Percentiles rank a stretch among this genome's conserved stretches.
These are phyloP conservation scores for Xylaria sp. DNA, from an alignment of 2,329 filamentous ascomycete species.

Conservation along the genomic window DNA sequence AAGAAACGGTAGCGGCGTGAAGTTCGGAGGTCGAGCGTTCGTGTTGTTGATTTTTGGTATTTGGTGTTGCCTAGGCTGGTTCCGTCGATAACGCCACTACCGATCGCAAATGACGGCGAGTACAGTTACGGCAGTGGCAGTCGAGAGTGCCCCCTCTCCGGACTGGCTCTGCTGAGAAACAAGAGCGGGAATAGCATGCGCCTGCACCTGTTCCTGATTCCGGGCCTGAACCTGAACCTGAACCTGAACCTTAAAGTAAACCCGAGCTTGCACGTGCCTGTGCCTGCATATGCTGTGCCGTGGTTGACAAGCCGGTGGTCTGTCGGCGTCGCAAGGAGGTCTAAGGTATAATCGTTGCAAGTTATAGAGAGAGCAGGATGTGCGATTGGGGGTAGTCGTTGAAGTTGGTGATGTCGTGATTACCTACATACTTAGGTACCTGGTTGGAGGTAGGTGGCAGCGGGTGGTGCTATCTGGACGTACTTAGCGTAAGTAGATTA, in stretches of 20 bases:
- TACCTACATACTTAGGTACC: conserved; percentile 16
- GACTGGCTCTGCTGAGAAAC: neutral
- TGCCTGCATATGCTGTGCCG: conserved; percentile 4
- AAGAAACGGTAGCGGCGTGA: neutral
- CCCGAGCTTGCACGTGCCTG: neutral
- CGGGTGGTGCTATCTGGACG: conserved; percentile 5
- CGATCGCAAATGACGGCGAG: conserved; percentile 1
- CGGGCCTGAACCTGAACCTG: neutral
- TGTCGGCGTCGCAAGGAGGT: neutral
- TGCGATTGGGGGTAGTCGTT: neutral
- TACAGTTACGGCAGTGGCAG: neutral
- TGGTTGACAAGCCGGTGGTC: neutral
- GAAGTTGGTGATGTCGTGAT: conserved; percentile 34
- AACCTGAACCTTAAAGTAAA: neutral
- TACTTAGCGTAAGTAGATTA: neutral
- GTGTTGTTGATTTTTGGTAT: neutral
- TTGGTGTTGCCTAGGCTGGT: conserved; percentile 14
- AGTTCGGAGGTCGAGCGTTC: neutral
- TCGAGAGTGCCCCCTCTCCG: neutral
- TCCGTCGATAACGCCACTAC: conserved; percentile 17
- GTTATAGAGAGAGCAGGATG: neutral
- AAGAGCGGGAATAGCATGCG: neutral
- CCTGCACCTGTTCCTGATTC: neutral
- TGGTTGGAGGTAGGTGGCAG: conserved; percentile 19
- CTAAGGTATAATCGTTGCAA: neutral